Evolutionary conservation across 2,329 filamentous ascomycete species (phyloP).

Genomic region (Samsoniella hepiali): DNA sequence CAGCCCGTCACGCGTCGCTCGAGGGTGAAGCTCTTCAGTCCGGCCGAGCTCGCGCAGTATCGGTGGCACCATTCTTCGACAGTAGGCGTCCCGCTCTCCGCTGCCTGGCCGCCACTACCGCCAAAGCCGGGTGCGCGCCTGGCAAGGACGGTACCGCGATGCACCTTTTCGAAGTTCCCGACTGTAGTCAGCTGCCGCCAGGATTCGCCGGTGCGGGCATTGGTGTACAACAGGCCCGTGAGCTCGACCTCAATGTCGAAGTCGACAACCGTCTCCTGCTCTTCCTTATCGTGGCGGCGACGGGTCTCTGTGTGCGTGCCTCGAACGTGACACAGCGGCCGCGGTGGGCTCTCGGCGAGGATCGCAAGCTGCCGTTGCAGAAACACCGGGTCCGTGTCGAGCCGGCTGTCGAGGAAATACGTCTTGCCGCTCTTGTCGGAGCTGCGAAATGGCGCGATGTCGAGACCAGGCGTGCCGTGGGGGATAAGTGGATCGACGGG

Average conservation of each 20-base stretch:
- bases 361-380: conserved; percentile 44
- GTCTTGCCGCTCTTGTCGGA: conserved; percentile 35
- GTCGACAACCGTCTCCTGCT: conserved; percentile 48
- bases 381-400: conserved; percentile 43
- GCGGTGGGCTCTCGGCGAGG: conserved; percentile 48
- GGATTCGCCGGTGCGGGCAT: conserved; percentile 38
- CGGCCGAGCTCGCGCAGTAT: conserved; percentile 57
- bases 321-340: conserved; percentile 49
- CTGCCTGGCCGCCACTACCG: conserved; percentile 25
- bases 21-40: conserved; percentile 55
- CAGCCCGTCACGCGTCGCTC: conserved; percentile 56
- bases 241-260: conserved; percentile 59
- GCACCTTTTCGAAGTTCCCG: conserved; percentile 56
- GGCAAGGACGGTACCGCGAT: conserved; percentile 61
- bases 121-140: conserved; percentile 47
- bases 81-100: conserved; percentile 32
- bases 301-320: conserved; percentile 51
- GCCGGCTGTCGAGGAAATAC: conserved; percentile 43
- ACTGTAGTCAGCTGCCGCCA: conserved; percentile 49
- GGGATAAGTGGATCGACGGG: conserved; percentile 28
- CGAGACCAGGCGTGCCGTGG: conserved; percentile 18
- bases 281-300: conserved; percentile 45
- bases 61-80: conserved; percentile 63
- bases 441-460: conserved; percentile 29
- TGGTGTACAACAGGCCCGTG: conserved; percentile 53